Evolutionary conservation across 805 yeast genomes (phyloP), one percentile per base, ranked within the genome.

Genomic region (Wickerhamomyces queroliae): DNA sequence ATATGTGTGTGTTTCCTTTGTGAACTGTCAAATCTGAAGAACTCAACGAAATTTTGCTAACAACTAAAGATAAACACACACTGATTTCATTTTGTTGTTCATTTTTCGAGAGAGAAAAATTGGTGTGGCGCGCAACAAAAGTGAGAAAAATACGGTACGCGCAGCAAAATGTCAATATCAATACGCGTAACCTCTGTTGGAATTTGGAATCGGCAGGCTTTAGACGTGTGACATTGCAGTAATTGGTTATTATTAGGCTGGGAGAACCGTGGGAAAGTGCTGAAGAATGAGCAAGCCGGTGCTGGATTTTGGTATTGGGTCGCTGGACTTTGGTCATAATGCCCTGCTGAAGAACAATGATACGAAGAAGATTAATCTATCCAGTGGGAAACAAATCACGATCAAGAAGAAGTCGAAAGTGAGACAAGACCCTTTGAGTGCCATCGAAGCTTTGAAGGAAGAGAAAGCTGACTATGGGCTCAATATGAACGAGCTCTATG

Each of bases 391-490:
- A 25, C 11, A 5, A 9, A 13, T 37, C 8, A 25, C 21, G 2
- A 12, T 37, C 2, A 37, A 31, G 27, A 37, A 20, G 17, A 37
- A 37, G 19, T 3, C 8, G 3, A 23, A 7, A 8, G 10, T 3
- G n/a, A 17, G 13, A 5, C 9, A 25, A 17, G 10, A 21, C 4
- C 23, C 29, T 6, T 16, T 11, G 12, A 7, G 12, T 10, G 24
- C 32, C 13, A 15, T 19, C 18, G 41, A 33, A 9, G 23, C 19
- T 3, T 19, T 20, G 15, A 16, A 35, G 57, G 46, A 42, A 25
- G 43, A 43, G n/a, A 61, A 59, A 35, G 58, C 54, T 22, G 42
- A 53, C 2, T 68, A 67, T 39, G 73, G 73, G 2, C 56, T 68
- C 37, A 56, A 63, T 36, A 56, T 69, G 20, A 61, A 64, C 40